Evolutionary conservation across 2,329 filamentous ascomycete species (phyloP), one percentile per base, ranked within the genome.

Genomic region (Coniochaeta sp.): DNA sequence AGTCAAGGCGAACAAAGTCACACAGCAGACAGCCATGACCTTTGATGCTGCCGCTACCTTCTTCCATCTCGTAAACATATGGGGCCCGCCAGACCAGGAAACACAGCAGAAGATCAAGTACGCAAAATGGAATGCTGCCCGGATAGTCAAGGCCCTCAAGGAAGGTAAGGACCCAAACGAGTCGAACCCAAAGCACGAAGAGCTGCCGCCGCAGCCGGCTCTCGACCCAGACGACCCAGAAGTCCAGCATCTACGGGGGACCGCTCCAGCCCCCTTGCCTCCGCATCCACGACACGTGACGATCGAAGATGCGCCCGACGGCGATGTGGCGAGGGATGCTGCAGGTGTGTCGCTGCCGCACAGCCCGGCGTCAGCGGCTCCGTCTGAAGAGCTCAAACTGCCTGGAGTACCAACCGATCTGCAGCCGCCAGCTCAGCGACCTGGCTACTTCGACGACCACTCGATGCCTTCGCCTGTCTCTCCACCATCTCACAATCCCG

Each of bases 31-130:
- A 0, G 92, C 91, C 61, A 91, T 96, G 70, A 98, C 93, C 0
- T 96, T 98, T 66, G 89, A 93, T 70, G 95, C 96, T 1, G 91
- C 95, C 0, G 88, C 91, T 0, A 96, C 92, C 0, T 98, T 99
- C 73, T 87, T 98, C 69, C 91, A 97, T 66, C 80, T 98, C 5
- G 83, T 91, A 60, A 88, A 88, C 64, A 89, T 96, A 68, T 99
- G 93, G 92, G 88, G 86, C 6, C 75, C 84, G 0, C 77, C 88
- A 12, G 90, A 96, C 36, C 75, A 83, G 1, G 92, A 98, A 69
- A 85, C 88, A 22, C 81, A 86, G 42, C 85, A 91, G 59, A 98
- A 96, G 79, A 91, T 93, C 75, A 97, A 96, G 73, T 99, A 91
- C 71, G 92, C 93, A 47, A 99, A 98, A 74, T 99, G 91, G 82